Base-by-base conservation (phyloP, 306 rosid species). In the Vicia faba region DNA sequence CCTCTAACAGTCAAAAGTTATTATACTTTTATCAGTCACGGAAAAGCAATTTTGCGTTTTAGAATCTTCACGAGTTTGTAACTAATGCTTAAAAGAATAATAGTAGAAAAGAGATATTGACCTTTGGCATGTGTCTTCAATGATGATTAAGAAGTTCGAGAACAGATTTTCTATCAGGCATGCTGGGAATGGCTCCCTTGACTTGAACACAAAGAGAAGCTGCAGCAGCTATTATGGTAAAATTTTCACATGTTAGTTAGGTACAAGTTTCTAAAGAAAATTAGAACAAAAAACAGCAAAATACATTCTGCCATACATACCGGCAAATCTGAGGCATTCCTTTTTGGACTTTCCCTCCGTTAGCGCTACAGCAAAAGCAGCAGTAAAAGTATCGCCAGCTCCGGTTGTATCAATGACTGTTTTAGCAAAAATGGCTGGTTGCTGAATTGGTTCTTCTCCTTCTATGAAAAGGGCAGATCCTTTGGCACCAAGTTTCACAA, bases 121-220 rank as follows among this genome's bases (percentile, higher is more conserved):
- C 84, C 79, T 76, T 55, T 56, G 11, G 69, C 48, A 12, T 63
- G 67, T 49, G 67, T 75, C 29, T 63, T 82, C 81, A 89, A 65
- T 23, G 69, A 74, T 81, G 72, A 16, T 74, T 77, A 73, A 93
- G 93, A 61, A 89, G 88, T 66, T 83, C 83, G 59, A 83, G 63
- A 70, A 93, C 91, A 43, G 96, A 82, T 69, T 83, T 65, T 68
- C 98, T 85, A 54, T 86, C 86, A 23, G 96, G 98, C 96, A 93
- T 89, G 84, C 97, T 88, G 25, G 98, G 97, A 82, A 86, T 86
- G 72, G 98, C 97, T 54, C 97, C 98, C 80, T 93, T 93, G 66
- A 89, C 97, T 86, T 88, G 96, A 73, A 93, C 88, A 80, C 98
- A 89, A 7, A 89, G 91, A 73, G 96, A 93, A 40, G 98, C 96